These are phyloP conservation scores for Lyophyllum decastes DNA, from an alignment of 768 basidiomycete genomes.

Conservation along the genomic window DNA sequence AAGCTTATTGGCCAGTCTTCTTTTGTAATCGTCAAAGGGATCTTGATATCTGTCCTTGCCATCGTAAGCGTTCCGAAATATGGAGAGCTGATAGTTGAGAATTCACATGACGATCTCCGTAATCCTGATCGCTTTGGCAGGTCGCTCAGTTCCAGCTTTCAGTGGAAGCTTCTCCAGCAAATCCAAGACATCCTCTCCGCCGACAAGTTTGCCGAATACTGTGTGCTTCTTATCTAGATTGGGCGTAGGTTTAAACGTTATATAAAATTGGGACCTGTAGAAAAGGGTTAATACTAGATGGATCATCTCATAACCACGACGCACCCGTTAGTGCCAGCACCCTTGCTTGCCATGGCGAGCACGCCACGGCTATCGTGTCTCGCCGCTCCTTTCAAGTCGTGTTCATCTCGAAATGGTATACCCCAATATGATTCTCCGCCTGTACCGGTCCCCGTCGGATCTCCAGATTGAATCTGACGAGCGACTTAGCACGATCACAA, in stretches of 20 bases:
- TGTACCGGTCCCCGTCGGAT: slow-evolving; percentile 93
- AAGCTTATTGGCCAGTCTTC: slow-evolving; percentile 76
- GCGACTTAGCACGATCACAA: slow-evolving; percentile 7
- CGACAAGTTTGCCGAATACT: slow-evolving; percentile 96
- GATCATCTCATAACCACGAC: slow-evolving; percentile 11
- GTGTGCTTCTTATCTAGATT: slow-evolving; percentile 94
- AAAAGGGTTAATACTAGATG: slow-evolving; percentile 1
- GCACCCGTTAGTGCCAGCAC: slow-evolving; percentile 85
- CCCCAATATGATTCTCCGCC: slow-evolving; percentile 96
- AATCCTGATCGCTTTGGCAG: slow-evolving; percentile 83
- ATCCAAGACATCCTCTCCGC: slow-evolving; percentile 89
- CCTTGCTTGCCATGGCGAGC: slow-evolving; percentile 95
- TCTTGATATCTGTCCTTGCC: slow-evolving; percentile 72
- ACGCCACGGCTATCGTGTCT: slow-evolving; percentile 85
- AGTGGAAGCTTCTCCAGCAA: slow-evolving; percentile 79
- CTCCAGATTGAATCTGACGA: slow-evolving; percentile 90
- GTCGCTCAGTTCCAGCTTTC: slow-evolving; percentile 85
- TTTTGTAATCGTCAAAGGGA: slow-evolving; percentile 93
- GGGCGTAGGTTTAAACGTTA: slow-evolving; percentile 82
- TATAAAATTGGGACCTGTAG: slow-evolving; percentile 85
- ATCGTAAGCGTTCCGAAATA: slow-evolving; percentile 7
- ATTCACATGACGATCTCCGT: slow-evolving; percentile 85
- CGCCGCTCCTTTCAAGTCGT: slow-evolving; percentile 83
- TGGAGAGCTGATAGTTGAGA: background rate
- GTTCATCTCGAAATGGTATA: slow-evolving; percentile 93